Percentiles rank a stretch among this genome's conserved stretches.
Conservation (phyloP, 2,329 filamentous ascomycete species). For the Stagonosporopsis tanaceti region DNA sequence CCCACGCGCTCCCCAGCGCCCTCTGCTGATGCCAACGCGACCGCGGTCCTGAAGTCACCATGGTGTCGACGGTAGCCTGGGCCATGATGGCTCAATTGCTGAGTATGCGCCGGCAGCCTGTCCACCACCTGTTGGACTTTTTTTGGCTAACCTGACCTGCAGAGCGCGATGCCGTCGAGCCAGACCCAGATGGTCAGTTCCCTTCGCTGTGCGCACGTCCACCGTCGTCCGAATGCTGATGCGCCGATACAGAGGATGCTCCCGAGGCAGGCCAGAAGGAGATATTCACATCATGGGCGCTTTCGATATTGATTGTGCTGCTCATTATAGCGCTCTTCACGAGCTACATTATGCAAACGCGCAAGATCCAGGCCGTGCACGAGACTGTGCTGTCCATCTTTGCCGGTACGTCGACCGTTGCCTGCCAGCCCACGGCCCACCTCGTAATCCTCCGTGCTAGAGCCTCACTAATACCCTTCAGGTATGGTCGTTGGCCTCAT, state of each 20-base stretch:
- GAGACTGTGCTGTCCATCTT: constrained; percentile 99
- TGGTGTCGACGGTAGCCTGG: constrained; percentile 50
- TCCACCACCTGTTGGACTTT: background rate
- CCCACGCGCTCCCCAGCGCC: constrained; percentile 16
- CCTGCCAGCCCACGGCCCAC: constrained; percentile 21
- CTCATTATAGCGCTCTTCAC: constrained; percentile 95
- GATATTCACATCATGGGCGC: constrained; percentile 93
- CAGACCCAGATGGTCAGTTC: constrained; percentile 56
- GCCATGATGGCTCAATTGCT: constrained; percentile 47
- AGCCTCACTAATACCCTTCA: constrained; percentile 51
- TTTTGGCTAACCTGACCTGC: constrained; percentile 33
- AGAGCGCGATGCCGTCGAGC: constrained; percentile 57
- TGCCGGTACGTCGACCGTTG: constrained; percentile 67
- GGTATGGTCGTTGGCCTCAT: constrained; percentile 95
- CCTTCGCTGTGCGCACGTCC: constrained; percentile 19
- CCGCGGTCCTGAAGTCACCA: constrained; percentile 39
- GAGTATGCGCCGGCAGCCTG: constrained; percentile 43
- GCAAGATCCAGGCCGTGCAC: constrained; percentile 96
- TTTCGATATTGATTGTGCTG: constrained; percentile 95
- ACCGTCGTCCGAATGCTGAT: constrained; percentile 45
- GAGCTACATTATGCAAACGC: constrained; percentile 95
- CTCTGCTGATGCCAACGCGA: constrained; percentile 38
- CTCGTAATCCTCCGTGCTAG: constrained; percentile 29
- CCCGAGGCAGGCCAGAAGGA: constrained; percentile 90
- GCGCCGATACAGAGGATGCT: constrained; percentile 59